phyloP scores from a whole-genome alignment of 345 rosid species.

The Dipteronia dyeriana region DNA sequence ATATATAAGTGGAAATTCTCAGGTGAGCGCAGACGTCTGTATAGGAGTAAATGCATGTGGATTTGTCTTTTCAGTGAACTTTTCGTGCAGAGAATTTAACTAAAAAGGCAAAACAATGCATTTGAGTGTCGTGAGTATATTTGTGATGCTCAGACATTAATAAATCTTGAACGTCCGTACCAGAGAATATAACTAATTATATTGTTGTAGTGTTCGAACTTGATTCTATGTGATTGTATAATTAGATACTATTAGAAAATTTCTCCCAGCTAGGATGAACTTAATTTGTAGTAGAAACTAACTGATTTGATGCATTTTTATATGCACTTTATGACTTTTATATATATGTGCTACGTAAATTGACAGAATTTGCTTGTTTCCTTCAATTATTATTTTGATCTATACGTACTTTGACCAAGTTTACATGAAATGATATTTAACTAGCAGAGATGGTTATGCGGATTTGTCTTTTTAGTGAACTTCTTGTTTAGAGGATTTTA shows the following conservation, averaged over 20 bases:
- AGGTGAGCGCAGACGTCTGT: background rate
- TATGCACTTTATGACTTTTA: too few relatives aligned
- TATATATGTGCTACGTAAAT: too few relatives aligned
- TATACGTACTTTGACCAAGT: background rate
- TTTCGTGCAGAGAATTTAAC: background rate
- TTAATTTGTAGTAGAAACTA: background rate
- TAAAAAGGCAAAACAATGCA: background rate
- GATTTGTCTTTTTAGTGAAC: too few relatives aligned
- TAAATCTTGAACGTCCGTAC: background rate
- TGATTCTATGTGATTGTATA: background rate
- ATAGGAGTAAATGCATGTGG: background rate
- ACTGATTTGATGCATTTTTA: background rate
- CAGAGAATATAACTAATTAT: background rate
- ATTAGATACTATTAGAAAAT: background rate
- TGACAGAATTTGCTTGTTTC: background rate
- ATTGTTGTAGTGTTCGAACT: too few relatives aligned
- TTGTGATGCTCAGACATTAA: background rate
- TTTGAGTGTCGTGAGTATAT: too few relatives aligned
- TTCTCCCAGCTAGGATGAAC: background rate
- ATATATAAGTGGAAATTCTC: background rate
- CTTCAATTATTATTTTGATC: background rate
- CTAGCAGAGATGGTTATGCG: too few relatives aligned
- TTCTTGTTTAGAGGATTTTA: too few relatives aligned
- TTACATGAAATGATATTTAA: background rate
- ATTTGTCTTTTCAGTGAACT: background rate